phyloP scores from a whole-genome alignment of 768 basidiomycete species.

The Xanthoconium purpureum region DNA sequence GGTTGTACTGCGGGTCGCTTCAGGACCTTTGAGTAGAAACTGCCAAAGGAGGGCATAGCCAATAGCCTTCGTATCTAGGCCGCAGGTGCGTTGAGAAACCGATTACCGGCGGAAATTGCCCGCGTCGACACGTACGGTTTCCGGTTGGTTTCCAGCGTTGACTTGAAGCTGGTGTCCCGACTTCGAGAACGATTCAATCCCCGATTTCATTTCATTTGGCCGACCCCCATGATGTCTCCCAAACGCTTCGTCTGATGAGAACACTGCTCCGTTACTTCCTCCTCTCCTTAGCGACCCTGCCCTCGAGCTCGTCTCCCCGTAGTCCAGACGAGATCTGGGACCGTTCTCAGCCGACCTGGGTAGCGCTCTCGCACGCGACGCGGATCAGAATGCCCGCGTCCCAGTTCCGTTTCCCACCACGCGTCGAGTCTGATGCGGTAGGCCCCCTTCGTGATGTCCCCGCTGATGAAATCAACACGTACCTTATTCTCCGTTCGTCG shows the following conservation, averaged over 20 bases:
- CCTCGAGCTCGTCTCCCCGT: neutral
- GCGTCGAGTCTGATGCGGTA: too few species aligned
- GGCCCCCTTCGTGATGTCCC: neutral
- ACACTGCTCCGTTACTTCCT: constrained; percentile 14
- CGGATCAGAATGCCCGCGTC: neutral
- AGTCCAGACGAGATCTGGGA: neutral
- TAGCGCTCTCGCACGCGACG: neutral
- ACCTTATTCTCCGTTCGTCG: neutral
- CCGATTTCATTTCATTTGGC: neutral
- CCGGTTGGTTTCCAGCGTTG: too few species aligned
- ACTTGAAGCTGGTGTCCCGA: too few species aligned
- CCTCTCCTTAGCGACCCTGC: neutral
- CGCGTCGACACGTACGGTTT: too few species aligned
- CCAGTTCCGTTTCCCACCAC: neutral
- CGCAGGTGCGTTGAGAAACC: too few species aligned
- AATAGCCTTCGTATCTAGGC: too few species aligned
- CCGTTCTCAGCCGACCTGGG: neutral
- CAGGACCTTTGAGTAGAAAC: too few species aligned
- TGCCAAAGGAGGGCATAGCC: too few species aligned
- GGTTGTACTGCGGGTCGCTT: too few species aligned
- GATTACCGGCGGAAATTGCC: too few species aligned
- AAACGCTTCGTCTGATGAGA: constrained; percentile 5
- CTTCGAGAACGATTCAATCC: neutral
- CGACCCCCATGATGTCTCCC: too few species aligned
- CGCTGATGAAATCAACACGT: neutral